A percentile compares a stretch with the other conserved stretches of the same genome.
These are phyloP conservation scores for Hortiboletus campestris DNA, from an alignment of 768 basidiomycete species.

Conservation along the genomic window DNA sequence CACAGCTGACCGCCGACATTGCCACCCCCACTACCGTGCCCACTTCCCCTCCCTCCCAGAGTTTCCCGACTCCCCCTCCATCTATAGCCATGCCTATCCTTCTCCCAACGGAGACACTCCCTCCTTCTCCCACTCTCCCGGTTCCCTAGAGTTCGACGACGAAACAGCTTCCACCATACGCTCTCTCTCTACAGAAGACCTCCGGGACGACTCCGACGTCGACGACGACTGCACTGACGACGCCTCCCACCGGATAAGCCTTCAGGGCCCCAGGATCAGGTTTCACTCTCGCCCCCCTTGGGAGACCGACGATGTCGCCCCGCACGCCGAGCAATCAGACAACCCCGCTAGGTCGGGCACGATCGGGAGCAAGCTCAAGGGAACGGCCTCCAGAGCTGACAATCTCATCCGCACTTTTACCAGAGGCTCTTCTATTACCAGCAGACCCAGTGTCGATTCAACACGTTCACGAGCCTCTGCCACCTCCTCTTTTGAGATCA, in stretches of 20 bases:
- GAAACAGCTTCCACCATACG: conserved; percentile 35
- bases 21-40: conserved; percentile 39
- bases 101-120: conserved; percentile 44
- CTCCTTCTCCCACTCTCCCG: conserved; percentile 41
- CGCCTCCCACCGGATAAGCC: conserved; percentile 55
- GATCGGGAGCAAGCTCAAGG: conserved; percentile 30
- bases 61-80: conserved; percentile 64
- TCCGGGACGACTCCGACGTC: conserved; percentile 34
- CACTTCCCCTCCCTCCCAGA: conserved; percentile 57
- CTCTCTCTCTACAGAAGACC: conserved; percentile 29
- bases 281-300: conserved; percentile 81
- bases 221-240: conserved; percentile 43
- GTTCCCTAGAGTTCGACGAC: conserved; percentile 54
- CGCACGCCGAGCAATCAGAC: conserved; percentile 48
- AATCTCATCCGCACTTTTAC: conserved; percentile 45
- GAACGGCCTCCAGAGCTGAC: conserved; percentile 33
- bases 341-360: conserved; percentile 33
- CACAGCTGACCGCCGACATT: conserved; percentile 44
- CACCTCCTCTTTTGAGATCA: conserved; percentile 60
- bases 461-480: conserved; percentile 47
- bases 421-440: conserved; percentile 40
- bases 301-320: conserved; percentile 58
- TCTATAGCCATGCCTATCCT: conserved; percentile 61
- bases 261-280: conserved; percentile 80
- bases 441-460: conserved; percentile 68